Conservation (phyloP, 2,329 filamentous ascomycete species). For the Aureobasidium sp. region DNA sequence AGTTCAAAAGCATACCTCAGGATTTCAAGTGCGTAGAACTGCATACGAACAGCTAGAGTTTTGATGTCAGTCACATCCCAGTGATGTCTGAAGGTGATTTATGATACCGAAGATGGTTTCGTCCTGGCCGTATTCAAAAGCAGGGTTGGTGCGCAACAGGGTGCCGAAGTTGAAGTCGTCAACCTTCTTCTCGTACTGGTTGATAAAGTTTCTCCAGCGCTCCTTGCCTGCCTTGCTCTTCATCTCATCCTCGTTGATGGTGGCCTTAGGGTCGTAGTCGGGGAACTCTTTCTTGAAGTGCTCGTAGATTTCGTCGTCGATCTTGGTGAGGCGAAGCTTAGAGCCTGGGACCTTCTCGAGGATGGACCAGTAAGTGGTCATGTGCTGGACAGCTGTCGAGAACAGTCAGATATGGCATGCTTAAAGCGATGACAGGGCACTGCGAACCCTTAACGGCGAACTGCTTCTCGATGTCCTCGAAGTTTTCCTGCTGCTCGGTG, state of each 20-base stretch:
- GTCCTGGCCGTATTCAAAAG: slow-evolving; percentile 76
- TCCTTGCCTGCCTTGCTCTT: slow-evolving; percentile 96
- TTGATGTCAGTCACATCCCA: background rate
- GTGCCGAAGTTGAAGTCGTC: slow-evolving; percentile 98
- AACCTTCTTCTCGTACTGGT: slow-evolving; percentile 86
- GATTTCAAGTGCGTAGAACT: slow-evolving; percentile 74
- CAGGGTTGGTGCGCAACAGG: slow-evolving; percentile 71
- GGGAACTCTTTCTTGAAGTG: slow-evolving; percentile 85
- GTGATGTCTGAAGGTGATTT: background rate
- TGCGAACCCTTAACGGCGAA: slow-evolving; percentile 84
- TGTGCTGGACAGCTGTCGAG: slow-evolving; percentile 70
- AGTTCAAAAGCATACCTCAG: slow-evolving; percentile 44
- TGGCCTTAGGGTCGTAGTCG: slow-evolving; percentile 75
- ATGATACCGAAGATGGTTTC: slow-evolving; percentile 80
- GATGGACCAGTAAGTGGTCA: slow-evolving; percentile 95
- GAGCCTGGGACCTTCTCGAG: slow-evolving; percentile 86
- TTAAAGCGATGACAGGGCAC: background rate
- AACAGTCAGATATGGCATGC: background rate
- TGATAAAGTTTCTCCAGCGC: slow-evolving; percentile 90
- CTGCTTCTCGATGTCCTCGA: slow-evolving; percentile 81
- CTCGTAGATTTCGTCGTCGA: slow-evolving; percentile 89
- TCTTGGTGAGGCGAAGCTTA: slow-evolving; percentile 79
- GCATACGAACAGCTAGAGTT: slow-evolving; percentile 57
- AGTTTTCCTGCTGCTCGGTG: slow-evolving; percentile 56
- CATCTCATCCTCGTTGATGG: slow-evolving; percentile 87